phyloP scores from a whole-genome alignment of 139 green algal genomes.

The Zygnema circumcarinatum region DNA sequence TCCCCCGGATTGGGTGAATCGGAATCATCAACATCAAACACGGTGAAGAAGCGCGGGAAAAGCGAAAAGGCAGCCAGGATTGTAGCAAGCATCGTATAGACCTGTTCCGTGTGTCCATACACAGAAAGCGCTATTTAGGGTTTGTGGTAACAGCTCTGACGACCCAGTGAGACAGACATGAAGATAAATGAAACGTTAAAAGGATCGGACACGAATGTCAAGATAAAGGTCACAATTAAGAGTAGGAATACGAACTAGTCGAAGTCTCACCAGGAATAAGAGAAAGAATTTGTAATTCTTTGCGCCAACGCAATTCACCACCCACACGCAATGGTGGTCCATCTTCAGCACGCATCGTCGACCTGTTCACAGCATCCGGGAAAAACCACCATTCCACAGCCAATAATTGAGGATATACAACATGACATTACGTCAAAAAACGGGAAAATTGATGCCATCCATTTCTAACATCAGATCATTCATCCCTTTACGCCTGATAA shows the following conservation, averaged over 20 bases:
- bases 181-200: no score
- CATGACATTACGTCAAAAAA: slow-evolving; percentile 6
- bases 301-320: slow-evolving; percentile 91
- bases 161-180: not conserved
- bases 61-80: slow-evolving; percentile 39
- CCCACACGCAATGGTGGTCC: slow-evolving; percentile 81
- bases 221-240: not conserved
- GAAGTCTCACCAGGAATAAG: slow-evolving; percentile 79
- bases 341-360: slow-evolving; percentile 91
- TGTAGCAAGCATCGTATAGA: slow-evolving; percentile 62
- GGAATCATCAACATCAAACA: slow-evolving; percentile 13
- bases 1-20: not conserved
- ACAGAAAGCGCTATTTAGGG: no score
- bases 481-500: no score
- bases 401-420: not conserved
- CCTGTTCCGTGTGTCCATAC: no score
- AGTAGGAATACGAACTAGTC: not conserved
- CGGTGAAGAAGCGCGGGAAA: slow-evolving; percentile 44
- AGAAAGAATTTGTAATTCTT: slow-evolving; percentile 97
- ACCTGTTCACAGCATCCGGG: slow-evolving; percentile 8
- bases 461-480: no score
- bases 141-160: no score
- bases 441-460: no score
- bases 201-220: no score
- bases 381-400: no score